Evolutionary conservation across 176 grass and related monocot genomes (phyloP), one percentile per base, ranked within the genome.

Genomic region (Zizania latifolia): DNA sequence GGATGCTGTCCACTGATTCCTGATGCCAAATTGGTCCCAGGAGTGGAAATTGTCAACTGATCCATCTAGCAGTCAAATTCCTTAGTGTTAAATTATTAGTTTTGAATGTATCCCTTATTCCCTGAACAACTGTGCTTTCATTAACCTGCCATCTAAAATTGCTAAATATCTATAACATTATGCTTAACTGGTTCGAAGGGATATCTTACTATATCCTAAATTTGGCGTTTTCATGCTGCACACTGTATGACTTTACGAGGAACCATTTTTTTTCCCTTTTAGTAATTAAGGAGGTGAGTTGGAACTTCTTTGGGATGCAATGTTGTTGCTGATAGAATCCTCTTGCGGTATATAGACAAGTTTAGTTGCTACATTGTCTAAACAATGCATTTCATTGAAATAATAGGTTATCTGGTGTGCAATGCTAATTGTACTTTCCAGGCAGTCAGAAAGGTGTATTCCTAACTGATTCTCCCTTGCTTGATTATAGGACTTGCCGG

Each of bases 401-500:
- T 70, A 78, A 15, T 19, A 76, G 13, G 26, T 61, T 38, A 17
- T 60, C 13, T 59, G 15, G 14, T 10, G 35, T 61, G 30, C 14
- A 35, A 63, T 58, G 44, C 8, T 41, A 38, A 17, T 68, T 79
- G 56, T 79, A 26, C 62, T 75, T 23, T 33, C 35, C 14, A 48
- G 62, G 34, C 17, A 75, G 79, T 46, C 26, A 50, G 26, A 61
- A 59, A 40, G 22, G 68, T 69, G 35, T 23, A 39, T 58, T 64
- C 17, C 22, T 88, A 29, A 32, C 19, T 5, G 28, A 63, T 53
- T 75, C 8, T 59, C 63, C 71, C n/a, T n/a, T n/a, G n/a, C n/a
- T 92, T 23, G 44, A 37, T 77, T 88, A 56, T 70, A 99, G 96
- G 96, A 76, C 86, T 99, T 79, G 96, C 96, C 23, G 96, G 96